Percentiles rank a stretch among this genome's conserved stretches.
These are phyloP conservation scores for Trichoderma erinaceum DNA, from an alignment of 495 filamentous ascomycete species.

Conservation along the genomic window DNA sequence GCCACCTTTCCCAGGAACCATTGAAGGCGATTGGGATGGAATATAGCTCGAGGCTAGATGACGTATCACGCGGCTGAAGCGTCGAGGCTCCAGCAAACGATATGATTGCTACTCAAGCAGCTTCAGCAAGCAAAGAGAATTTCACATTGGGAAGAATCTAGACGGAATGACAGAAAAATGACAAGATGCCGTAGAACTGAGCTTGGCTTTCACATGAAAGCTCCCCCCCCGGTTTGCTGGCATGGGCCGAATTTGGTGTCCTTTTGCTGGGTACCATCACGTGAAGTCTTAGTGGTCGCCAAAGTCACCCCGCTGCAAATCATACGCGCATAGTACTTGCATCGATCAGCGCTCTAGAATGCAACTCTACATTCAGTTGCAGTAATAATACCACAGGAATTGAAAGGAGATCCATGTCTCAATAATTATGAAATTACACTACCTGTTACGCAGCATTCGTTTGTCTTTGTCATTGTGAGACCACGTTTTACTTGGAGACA, in stretches of 20 bases:
- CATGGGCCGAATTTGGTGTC: neutral
- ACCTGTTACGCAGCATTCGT: neutral
- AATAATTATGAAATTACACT: too few species aligned
- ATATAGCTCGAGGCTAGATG: constrained; percentile 14
- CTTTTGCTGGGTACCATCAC: neutral
- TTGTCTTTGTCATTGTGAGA: neutral
- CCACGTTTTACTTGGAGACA: neutral
- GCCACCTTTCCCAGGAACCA: constrained; percentile 5
- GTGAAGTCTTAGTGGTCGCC: neutral
- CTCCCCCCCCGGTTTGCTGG: neutral
- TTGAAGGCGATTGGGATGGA: constrained; percentile 10
- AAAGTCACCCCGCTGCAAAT: constrained; percentile 5
- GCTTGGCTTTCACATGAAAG: constrained; percentile 5
- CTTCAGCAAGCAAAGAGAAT: neutral
- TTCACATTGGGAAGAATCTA: neutral
- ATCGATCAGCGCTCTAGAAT: neutral
- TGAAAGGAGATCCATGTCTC: too few species aligned
- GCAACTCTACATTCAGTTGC: too few species aligned
- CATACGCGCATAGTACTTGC: neutral
- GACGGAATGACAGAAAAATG: neutral
- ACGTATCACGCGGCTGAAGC: neutral
- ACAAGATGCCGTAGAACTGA: neutral
- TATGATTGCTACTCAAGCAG: neutral
- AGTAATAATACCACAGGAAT: too few species aligned
- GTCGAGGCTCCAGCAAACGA: neutral